Conservation (phyloP, 352 stramenopile genomes). For the Pythium chondricola region DNA sequence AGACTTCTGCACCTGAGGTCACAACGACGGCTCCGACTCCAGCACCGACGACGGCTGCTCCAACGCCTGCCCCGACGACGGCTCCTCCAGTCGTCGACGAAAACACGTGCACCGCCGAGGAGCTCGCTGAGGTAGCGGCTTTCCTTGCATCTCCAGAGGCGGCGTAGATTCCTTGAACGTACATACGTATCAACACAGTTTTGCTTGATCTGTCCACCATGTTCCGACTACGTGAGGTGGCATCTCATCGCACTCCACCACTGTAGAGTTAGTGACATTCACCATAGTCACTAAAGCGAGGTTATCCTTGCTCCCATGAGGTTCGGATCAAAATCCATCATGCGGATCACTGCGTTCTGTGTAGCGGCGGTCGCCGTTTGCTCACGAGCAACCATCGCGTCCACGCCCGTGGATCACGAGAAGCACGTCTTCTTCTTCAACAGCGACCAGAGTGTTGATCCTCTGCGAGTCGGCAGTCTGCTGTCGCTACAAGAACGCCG, state of each 20-base stretch:
- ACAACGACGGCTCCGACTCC: not conserved
- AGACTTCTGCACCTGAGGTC: too few relatives aligned
- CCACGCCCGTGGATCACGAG: not conserved
- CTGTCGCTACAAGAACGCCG: not conserved
- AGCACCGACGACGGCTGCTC: not conserved
- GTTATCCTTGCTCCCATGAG: not conserved
- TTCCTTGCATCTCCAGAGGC: conserved; percentile 10
- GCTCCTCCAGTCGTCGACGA: not conserved
- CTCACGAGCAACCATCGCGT: not conserved
- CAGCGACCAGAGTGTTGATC: not conserved
- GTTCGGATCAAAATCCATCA: too few relatives aligned
- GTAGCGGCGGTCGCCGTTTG: not conserved
- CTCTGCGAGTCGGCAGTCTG: not conserved
- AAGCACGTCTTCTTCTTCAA: not conserved
- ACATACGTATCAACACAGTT: not conserved
- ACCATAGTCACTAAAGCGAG: not conserved
- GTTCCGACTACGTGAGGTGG: too few relatives aligned
- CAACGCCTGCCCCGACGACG: conserved; percentile 2
- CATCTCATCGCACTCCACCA: too few relatives aligned
- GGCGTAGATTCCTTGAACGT: not conserved
- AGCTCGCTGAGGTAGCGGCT: conserved; percentile 13
- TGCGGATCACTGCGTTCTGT: not conserved
- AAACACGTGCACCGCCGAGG: conserved; percentile 11
- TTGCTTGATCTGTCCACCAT: too few relatives aligned
- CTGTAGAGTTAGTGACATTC: not conserved